Evolutionary conservation across 106 monocot species (phyloP).

Genomic region (Hemerocallis citrina): DNA sequence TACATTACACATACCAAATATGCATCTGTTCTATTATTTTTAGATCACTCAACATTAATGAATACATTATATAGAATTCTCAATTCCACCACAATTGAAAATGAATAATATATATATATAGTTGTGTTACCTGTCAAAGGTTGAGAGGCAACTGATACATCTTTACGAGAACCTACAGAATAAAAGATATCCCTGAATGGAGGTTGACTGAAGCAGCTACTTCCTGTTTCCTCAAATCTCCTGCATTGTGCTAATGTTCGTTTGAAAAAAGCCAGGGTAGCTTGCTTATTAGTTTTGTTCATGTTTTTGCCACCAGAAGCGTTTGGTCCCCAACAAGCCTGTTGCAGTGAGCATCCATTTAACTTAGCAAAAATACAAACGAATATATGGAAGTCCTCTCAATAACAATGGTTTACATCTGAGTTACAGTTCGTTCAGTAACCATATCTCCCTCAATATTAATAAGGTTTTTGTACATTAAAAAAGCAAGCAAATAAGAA

Average conservation of each 20-base stretch:
- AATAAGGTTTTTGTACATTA: not conserved
- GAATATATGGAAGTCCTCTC: not conserved
- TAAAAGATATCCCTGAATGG: conserved; percentile 43
- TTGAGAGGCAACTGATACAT: not conserved
- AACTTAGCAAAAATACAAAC: not conserved
- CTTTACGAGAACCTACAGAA: conserved; percentile 18
- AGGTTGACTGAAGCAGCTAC: conserved; percentile 37
- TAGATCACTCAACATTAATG: too few species aligned
- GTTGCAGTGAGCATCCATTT: not conserved
- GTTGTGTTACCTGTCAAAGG: conserved; percentile 10
- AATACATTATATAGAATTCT: too few species aligned
- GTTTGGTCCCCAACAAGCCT: conserved; percentile 31
- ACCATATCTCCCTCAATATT: not conserved
- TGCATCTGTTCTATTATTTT: too few species aligned
- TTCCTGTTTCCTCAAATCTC: conserved; percentile 41
- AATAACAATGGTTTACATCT: not conserved
- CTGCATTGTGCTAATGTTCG: conserved; percentile 35
- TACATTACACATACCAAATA: not conserved
- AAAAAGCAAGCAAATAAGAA: not conserved
- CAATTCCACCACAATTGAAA: not conserved
- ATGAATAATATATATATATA: not conserved
- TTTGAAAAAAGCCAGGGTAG: conserved; percentile 32
- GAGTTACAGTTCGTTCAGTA: not conserved
- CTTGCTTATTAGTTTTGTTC: conserved; percentile 32
- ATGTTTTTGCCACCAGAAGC: conserved; percentile 41